phyloP scores from a whole-genome alignment of 352 stramenopile genomes.

The Phytophthora macrochlamydospora region DNA sequence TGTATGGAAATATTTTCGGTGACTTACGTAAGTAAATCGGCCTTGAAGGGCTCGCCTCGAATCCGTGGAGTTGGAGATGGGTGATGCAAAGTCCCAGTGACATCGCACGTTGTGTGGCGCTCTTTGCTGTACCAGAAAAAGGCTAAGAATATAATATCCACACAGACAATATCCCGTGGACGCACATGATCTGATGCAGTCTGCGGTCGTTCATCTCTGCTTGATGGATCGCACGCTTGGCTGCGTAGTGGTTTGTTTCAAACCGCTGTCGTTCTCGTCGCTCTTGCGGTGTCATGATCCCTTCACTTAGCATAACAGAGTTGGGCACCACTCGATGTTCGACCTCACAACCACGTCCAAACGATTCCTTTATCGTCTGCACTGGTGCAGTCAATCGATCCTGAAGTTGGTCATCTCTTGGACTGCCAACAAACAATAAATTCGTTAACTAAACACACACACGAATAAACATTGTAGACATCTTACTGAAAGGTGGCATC shows the following conservation, averaged over 20 bases:
- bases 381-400: slow-evolving; percentile 41
- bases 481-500: slow-evolving; percentile 33
- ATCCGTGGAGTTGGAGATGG: slow-evolving; percentile 9
- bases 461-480: not conserved
- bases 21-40: slow-evolving; percentile 47
- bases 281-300: slow-evolving; percentile 73
- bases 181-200: slow-evolving; percentile 78
- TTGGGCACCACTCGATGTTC: slow-evolving; percentile 44
- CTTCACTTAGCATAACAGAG: slow-evolving; percentile 70
- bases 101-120: slow-evolving; percentile 59
- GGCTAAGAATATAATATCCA: not conserved
- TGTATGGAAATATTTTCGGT: too few species aligned
- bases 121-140: slow-evolving; percentile 33
- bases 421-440: slow-evolving; percentile 4
- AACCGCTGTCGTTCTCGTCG: slow-evolving; percentile 73
- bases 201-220: slow-evolving; percentile 66
- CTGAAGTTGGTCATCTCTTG: slow-evolving; percentile 21
- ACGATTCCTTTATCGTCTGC: slow-evolving; percentile 53
- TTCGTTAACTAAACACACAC: not conserved
- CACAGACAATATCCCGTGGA: not conserved
- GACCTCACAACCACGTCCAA: slow-evolving; percentile 53
- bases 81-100: slow-evolving; percentile 36
- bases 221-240: slow-evolving; percentile 55
- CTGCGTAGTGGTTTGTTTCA: slow-evolving; percentile 59
- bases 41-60: slow-evolving; percentile 51